Base-by-base conservation (phyloP, 257 asterid species). In the Capsicum pubescens region DNA sequence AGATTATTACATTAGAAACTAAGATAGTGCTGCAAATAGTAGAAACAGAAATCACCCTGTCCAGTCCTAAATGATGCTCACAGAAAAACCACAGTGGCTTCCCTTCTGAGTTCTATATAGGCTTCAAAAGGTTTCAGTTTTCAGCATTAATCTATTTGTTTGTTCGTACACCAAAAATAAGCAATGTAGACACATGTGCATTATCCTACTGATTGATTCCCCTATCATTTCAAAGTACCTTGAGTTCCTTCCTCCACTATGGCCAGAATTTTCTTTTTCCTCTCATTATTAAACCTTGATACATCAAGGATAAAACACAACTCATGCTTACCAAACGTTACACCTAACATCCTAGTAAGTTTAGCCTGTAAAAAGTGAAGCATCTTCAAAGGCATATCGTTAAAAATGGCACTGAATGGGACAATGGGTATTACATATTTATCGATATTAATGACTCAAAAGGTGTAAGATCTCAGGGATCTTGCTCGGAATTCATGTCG, bases 401-500 rank as follows among this genome's bases (percentile, higher is more conserved):
- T 0, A 52, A 26, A 13, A 50, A 19, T 50, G 46, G 1, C 21
- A 7, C 60, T 1, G 4, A 21, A 74, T 48, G 44, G 44, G 44
- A 39, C 44, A 39, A 39, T 39, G 80, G 11, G 14, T 52, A 21
- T 50, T n/a, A 19, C 58, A 11, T 72, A 11, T 72, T 48, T 19
- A 26, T 8, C 19, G 48, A 52, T 76, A 48, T 76, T 52, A 76
- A 21, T 52, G 81, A 13, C 63, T 48, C 80, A 74, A 74, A 74
- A 74, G 0, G 57, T 48, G 4, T 21, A 74, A 74, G 14, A 76
- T 52, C 63, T 52, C 81, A 4, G 81, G 8, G 80, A 26, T 74
- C 5, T 60, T 21, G 26, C 14, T 76, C 9, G 63, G 63, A 8
- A 7, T 50, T 52, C 63, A 76, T 8, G 15, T 76, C 63, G 14